Percentiles rank a stretch among this genome's conserved stretches.
Conservation (phyloP, 2,329 filamentous ascomycete species). For the Trichoderma sp. region DNA sequence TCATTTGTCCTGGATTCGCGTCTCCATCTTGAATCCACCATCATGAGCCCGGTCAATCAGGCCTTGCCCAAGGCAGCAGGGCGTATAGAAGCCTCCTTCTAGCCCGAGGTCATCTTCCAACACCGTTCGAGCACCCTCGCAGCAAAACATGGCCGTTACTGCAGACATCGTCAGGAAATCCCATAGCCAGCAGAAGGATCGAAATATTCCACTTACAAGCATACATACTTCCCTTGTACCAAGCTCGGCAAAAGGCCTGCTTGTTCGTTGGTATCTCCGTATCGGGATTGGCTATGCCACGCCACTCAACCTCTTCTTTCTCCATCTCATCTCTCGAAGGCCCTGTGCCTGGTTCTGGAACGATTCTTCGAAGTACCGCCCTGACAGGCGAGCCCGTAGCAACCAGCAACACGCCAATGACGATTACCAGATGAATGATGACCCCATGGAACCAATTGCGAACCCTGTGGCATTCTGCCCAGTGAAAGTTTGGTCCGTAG, state of each 20-base stretch:
- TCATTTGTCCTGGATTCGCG: constrained; percentile 43
- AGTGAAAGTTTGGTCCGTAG: constrained; percentile 66
- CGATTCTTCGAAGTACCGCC: constrained; percentile 46
- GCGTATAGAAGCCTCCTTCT: constrained; percentile 70
- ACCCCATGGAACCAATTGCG: constrained; percentile 55
- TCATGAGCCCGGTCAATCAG: constrained; percentile 65
- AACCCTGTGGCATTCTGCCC: constrained; percentile 56
- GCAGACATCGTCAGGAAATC: neutral
- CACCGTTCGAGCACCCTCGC: constrained; percentile 66
- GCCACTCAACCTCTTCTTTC: constrained; percentile 64
- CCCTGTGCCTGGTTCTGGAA: constrained; percentile 60
- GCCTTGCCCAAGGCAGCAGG: constrained; percentile 68
- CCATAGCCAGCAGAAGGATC: neutral
- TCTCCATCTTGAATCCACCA: constrained; percentile 65
- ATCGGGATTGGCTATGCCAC: constrained; percentile 66
- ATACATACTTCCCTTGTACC: constrained; percentile 65
- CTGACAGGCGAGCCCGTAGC: constrained; percentile 51
- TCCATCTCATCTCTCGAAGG: constrained; percentile 54
- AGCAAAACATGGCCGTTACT: constrained; percentile 68
- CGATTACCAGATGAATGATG: constrained; percentile 52
- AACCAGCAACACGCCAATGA: constrained; percentile 51
- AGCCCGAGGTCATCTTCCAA: constrained; percentile 63
- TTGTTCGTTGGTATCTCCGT: constrained; percentile 45
- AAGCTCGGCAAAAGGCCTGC: constrained; percentile 58
- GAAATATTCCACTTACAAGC: constrained; percentile 51